Percentiles rank a stretch among this genome's conserved stretches.
These are phyloP conservation scores for Funneliformis geosporum DNA, from an alignment of 192 early-diverging fungal genomes.

Conservation along the genomic window DNA sequence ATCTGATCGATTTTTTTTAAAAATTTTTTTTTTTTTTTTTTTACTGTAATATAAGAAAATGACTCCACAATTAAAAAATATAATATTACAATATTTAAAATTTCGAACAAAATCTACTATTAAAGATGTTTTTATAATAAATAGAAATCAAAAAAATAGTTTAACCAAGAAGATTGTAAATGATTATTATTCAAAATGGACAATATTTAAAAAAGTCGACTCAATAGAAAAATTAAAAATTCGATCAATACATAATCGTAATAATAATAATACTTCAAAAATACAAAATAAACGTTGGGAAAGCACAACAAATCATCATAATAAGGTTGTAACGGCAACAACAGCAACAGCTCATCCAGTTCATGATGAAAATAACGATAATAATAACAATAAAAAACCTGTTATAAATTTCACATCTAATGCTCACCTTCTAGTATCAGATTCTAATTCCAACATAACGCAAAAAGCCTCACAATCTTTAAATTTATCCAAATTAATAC, in stretches of 20 bases:
- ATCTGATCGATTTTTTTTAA: neutral
- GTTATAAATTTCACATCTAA: neutral
- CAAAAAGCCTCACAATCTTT: neutral
- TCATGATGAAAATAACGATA: neutral
- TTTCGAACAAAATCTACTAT: neutral
- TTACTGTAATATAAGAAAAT: neutral
- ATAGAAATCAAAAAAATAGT: neutral
- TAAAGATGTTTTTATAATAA: neutral
- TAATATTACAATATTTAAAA: neutral
- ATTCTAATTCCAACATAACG: too few relatives aligned
- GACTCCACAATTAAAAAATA: neutral
- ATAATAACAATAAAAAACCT: neutral
- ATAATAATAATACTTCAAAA: neutral
- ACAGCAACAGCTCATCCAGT: neutral
- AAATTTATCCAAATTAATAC: constrained; percentile 13
- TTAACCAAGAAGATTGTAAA: neutral
- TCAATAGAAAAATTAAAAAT: neutral
- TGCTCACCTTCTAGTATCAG: neutral
- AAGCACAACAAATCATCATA: neutral
- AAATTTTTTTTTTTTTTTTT: neutral
- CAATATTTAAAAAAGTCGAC: neutral
- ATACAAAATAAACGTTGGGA: neutral
- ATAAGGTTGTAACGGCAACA: neutral
- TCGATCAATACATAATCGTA: neutral
- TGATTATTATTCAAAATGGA: neutral